Evolutionary conservation across 2,329 filamentous ascomycete species (phyloP), one percentile per base, ranked within the genome.

Genomic region (Graphium sp.): DNA sequence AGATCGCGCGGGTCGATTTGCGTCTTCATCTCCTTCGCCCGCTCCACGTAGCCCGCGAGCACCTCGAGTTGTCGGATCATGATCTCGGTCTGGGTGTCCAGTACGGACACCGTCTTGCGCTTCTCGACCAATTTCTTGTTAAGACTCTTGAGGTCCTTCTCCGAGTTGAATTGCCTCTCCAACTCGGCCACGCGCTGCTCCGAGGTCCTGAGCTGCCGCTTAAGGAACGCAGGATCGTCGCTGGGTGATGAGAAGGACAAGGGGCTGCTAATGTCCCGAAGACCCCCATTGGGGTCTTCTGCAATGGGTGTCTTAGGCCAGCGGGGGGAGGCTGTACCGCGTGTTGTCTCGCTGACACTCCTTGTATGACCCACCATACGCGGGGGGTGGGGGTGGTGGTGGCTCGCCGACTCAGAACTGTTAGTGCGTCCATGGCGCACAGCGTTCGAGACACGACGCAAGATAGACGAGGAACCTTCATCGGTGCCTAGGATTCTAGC

Each of bases 71-170:
- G 84, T 22, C 81, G 77, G 42, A 95, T 81, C 54, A 93, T 87
- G 49, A 95, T 85, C 52, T 95, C 87, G 28, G 84, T 83, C 52
- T 94, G 83, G 1, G 85, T 87, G 47, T 95, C 87, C 29, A 95
- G 61, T 12, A 91, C 80, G 6, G 87, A 87, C 48, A 98, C 89
- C 0, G 89, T 95, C 43, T 91, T 93, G 33, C 89, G 69, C 58
- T 95, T 95, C 52, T 95, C 85, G 20, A 80, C 66, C 15, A 95
- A 59, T 46, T 85, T 87, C 41, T 78, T 84, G 50, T 91, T 91
- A 18, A 91, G 72, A 41, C 74, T 77, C 52, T 78, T 78, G 15
- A 74, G 49, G 33, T 72, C 67, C 39, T 71, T 71, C 37, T 74
- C 70, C 3, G 62, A 65, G 27, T 55, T 62, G 42, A 82, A 81